Evolutionary conservation across 306 rosid species (phyloP), one percentile per base, ranked within the genome.

Genomic region (Inga leiocalycina): DNA sequence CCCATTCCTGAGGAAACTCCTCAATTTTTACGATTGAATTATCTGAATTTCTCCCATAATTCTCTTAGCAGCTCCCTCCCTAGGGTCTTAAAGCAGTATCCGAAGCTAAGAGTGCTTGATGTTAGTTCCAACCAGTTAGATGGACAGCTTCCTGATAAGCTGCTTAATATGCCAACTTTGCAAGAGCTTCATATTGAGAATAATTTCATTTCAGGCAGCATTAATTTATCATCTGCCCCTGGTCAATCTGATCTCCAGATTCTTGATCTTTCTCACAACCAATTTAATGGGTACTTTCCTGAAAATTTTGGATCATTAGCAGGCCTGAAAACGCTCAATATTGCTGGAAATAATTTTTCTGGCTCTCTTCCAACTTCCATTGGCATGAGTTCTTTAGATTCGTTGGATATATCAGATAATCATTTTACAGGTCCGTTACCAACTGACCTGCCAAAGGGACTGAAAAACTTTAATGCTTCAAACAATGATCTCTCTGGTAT

Each of bases 351-450:
- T 77, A 97, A 90, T 78, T 90, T 97, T 62, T 93, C 91, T 48
- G 99, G 98, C 67, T 97, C 98, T 78, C 92, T 97, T 78, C 99
- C 99, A 44, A 92, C 95, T 39, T 86, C 97, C 41, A 83, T 92
- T 82, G 92, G 77, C 76, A 77, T 97, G 89, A 91, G 88, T 79
- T 81, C 91, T 15, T 79, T 97, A 43, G 87, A 57, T 79, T 78
- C 90, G 9, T 76, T 97, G 44, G 98, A 97, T 85, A 84, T 97
- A 74, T 92, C 99, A 0, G 88, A 87, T 71, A 97, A 97, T 85
- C 91, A 86, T 86, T 97, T 97, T 73, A 89, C 99, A 6, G 98
- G 99, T 49, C 92, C 97, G 75, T 86, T 97, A 65, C 99, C 98
- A 17, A 85, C 71, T 81, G 88, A 91, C 88, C 82, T 91, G 74